phyloP scores from a whole-genome alignment of 1,139 yeast species.

The Arxiozyma heterogenica region DNA sequence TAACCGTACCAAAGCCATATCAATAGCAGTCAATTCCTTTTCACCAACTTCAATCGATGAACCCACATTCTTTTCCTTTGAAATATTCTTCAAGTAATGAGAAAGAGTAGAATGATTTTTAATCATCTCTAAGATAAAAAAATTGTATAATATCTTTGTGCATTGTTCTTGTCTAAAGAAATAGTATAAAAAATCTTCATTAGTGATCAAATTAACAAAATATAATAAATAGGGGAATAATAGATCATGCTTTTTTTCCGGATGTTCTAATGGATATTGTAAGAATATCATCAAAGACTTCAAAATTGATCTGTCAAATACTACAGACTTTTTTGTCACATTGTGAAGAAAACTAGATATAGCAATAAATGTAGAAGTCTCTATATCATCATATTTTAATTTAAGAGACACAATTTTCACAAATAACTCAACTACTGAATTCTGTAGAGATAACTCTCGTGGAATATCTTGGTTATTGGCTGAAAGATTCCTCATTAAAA shows the following conservation, averaged over 20 bases:
- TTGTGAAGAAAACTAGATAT: constrained; percentile 22
- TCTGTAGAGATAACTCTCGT: constrained; percentile 15
- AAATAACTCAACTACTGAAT: constrained; percentile 9
- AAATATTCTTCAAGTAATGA: constrained; percentile 4
- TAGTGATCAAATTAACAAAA: constrained; percentile 18
- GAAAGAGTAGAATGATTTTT: constrained; percentile 13
- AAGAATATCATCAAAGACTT: constrained; percentile 14
- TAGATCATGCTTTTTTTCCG: constrained; percentile 9
- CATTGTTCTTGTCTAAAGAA: constrained; percentile 18
- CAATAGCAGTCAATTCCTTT: constrained; percentile 7
- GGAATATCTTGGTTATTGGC: constrained; percentile 26
- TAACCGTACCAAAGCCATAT: constrained; percentile 15
- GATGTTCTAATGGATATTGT: constrained; percentile 16
- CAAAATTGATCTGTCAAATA: constrained; percentile 14
- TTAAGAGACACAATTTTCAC: constrained; percentile 15
- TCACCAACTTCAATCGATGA: background rate
- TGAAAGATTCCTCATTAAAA: constrained; percentile 33
- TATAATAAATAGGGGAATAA: constrained; percentile 16
- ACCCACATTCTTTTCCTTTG: background rate
- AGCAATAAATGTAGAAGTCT: constrained; percentile 15
- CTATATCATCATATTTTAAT: constrained; percentile 14
- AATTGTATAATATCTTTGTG: constrained; percentile 13
- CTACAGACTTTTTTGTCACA: constrained; percentile 13
- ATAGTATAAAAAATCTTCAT: constrained; percentile 24
- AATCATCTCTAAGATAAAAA: constrained; percentile 15